These are phyloP conservation scores for Clathrus columnatus DNA, from an alignment of 768 basidiomycete genomes.

Conservation along the genomic window DNA sequence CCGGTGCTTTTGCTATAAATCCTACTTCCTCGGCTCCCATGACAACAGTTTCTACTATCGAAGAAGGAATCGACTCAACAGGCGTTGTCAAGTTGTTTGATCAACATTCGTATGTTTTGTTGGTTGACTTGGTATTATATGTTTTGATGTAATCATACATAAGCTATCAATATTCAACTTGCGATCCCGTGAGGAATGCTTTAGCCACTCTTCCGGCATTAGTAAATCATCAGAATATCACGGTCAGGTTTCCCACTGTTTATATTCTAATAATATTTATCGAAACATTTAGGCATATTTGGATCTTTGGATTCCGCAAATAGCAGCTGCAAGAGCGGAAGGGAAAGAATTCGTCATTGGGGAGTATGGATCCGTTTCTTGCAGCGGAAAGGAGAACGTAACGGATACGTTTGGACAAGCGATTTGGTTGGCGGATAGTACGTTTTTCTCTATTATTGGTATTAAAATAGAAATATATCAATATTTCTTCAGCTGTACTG, in stretches of 20 bases:
- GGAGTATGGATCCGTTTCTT: constrained; percentile 22
- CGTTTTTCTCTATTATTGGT: constrained; percentile 6
- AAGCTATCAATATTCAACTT: constrained; percentile 28
- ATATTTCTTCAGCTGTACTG: constrained; percentile 17
- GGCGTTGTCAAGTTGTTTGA: constrained; percentile 21
- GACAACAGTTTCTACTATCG: constrained; percentile 18
- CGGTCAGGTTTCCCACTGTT: constrained; percentile 12
- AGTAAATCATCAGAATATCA: constrained; percentile 27
- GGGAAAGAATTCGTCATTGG: constrained; percentile 24
- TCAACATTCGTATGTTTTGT: constrained; percentile 21
- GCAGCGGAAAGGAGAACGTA: constrained; percentile 28
- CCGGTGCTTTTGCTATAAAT: constrained; percentile 19
- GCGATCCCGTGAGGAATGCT: constrained; percentile 23
- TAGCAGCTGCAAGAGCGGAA: constrained; percentile 19
- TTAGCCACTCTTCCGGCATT: constrained; percentile 24
- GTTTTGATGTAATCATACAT: background rate
- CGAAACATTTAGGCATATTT: constrained; percentile 20
- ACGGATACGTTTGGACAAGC: constrained; percentile 28
- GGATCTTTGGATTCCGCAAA: constrained; percentile 25
- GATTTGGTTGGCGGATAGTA: constrained; percentile 25
- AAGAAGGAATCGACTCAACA: constrained; percentile 19
- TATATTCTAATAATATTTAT: background rate
- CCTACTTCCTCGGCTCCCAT: constrained; percentile 20
- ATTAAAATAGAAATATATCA: background rate
- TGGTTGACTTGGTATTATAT: background rate